Evolutionary conservation across 1,284 basidiomycete species (phyloP).

Genomic region (Mycena citricolor): DNA sequence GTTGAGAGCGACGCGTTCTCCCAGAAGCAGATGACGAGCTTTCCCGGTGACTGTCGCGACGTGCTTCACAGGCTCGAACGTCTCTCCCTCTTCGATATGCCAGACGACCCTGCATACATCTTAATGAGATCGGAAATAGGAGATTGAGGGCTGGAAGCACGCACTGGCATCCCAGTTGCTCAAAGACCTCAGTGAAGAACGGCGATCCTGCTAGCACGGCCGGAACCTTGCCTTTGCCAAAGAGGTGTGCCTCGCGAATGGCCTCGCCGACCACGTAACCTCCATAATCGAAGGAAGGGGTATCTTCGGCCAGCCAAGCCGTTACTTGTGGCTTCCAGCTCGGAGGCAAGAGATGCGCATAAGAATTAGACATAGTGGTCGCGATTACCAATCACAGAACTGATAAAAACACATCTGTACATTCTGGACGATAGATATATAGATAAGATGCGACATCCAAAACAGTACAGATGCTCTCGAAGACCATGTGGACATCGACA

Average conservation of each 20-base stretch:
- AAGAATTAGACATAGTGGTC: conserved; percentile 42
- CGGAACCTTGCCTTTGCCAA: conserved; percentile 76
- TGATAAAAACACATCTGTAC: conserved; percentile 7
- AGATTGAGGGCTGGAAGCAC: conserved; percentile 33
- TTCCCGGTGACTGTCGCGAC: conserved; percentile 92
- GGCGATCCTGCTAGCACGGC: conserved; percentile 94
- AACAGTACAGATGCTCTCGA: no score
- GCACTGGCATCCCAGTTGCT: conserved; percentile 86
- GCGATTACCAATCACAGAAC: no score
- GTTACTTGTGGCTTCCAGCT: conserved; percentile 86
- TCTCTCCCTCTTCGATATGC: conserved; percentile 85
- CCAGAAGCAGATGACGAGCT: conserved; percentile 86
- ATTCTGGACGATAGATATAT: no score
- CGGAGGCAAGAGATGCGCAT: conserved; percentile 81
- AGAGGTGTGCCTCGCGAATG: conserved; percentile 81
- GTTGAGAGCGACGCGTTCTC: conserved; percentile 94
- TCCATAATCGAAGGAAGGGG: conserved; percentile 95
- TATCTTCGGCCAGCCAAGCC: conserved; percentile 91
- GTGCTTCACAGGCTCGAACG: conserved; percentile 79
- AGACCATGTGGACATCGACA: no score
- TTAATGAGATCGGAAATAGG: conserved; percentile 1
- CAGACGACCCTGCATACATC: conserved; percentile 76
- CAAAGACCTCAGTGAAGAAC: conserved; percentile 94
- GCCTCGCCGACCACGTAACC: conserved; percentile 97
- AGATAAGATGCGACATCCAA: no score